These are phyloP conservation scores for Phlegmacium glaucopus DNA, from an alignment of 768 basidiomycete species.

Conservation along the genomic window DNA sequence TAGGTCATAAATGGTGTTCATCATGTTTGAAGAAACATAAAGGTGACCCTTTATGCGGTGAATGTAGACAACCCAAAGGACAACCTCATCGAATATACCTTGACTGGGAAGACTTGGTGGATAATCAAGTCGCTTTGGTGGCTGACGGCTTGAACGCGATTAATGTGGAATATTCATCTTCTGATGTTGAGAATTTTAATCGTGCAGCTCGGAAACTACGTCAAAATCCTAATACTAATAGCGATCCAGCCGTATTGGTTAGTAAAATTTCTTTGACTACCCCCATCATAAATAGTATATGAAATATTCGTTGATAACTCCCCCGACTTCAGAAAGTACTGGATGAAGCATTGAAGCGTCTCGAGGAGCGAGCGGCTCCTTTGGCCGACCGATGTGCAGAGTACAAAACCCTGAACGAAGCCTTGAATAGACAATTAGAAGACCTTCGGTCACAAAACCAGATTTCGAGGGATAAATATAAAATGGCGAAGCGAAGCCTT, in stretches of 20 bases:
- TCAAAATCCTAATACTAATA: background rate
- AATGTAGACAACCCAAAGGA: conserved; percentile 5
- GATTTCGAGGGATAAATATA: background rate
- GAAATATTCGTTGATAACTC: background rate
- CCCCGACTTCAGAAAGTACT: background rate
- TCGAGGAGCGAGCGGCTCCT: conserved; percentile 3
- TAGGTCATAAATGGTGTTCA: conserved; percentile 3
- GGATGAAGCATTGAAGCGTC: background rate
- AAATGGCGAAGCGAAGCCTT: background rate
- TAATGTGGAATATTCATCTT: background rate
- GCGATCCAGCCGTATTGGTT: background rate
- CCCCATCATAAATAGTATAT: too few species aligned
- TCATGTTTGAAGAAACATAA: conserved; percentile 1
- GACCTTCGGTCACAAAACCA: background rate
- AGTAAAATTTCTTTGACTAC: too few species aligned
- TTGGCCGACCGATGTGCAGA: background rate
- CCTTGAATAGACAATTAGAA: background rate
- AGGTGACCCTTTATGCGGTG: conserved; percentile 1
- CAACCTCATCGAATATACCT: conserved; percentile 3
- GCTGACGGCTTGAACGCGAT: background rate
- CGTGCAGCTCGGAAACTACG: background rate
- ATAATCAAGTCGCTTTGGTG: background rate
- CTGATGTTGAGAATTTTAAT: background rate
- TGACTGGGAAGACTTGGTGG: conserved; percentile 2
- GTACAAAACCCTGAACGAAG: background rate